Base-by-base conservation (phyloP, 495 filamentous ascomycete species). In the Thermochaetoides thermophila region DNA sequence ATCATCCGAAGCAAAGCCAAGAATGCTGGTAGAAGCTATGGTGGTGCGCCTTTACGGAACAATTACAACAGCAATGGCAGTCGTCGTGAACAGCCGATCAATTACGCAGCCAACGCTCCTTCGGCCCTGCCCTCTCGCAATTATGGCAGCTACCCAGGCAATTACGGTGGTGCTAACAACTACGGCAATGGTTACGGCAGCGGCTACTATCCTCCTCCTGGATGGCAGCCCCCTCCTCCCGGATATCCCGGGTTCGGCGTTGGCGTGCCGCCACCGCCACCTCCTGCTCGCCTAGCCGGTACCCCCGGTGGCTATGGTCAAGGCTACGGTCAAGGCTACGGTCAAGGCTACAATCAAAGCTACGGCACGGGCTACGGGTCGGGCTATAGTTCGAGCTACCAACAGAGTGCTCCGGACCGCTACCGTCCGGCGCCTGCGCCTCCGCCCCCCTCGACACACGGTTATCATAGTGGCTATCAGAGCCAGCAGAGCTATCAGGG, bases 1-100 rank as follows among this genome's bases (percentile, higher is more conserved):
- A 64, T 66, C 3, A 66, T 79, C 7, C 74, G 71, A 45, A 63
- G 60, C 21, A 74, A 73, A 32, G 67, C 72, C 3, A 53, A 63
- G 14, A 60, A 64, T 20, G 59, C 66, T 1, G 84, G 84, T n/a
- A 51, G 67, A 46, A 56, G 57, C 35, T 49, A 61, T 34, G 49
- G 66, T 22, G 61, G 52, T 12, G 62, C 44, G 35, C 64, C 54
- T 26, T 48, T 58, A 31, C 53, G 40, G 18, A 31, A 39, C 7
- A 31, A 38, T 17, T 52, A 59, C 14, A 46, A 50, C 26, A 44
- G 36, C 33, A 24, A 24, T 11, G 44, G 45, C n/a, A 42, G 53
- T 15, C 49, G 58, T 12, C 40, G 55, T 24, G 51, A 52, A 18
- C 58, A 43, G 4, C 46, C 38, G 15, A 54, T 62, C 37, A 63